Percentiles rank a stretch among this genome's conserved stretches.
Evolutionary conservation across 1,139 yeast genomes (phyloP).

Genomic region (Taphrina flavorubra): DNA sequence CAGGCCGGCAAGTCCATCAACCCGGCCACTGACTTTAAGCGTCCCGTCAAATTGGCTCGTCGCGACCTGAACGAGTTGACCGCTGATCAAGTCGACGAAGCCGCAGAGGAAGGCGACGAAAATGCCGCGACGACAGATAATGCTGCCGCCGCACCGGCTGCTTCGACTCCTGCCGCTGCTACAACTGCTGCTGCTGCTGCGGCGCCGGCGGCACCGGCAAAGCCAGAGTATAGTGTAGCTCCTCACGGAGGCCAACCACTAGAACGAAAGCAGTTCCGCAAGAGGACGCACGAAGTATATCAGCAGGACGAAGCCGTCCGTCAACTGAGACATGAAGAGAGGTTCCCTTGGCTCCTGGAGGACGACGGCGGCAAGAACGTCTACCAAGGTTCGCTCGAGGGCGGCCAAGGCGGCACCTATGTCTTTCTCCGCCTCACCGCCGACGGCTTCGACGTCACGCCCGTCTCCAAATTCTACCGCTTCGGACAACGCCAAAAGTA

Average conservation of each 20-base stretch:
- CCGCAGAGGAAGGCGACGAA: conserved; percentile 50
- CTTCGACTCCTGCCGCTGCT: neutral
- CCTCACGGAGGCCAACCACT: conserved; percentile 88
- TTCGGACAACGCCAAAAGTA: conserved; percentile 93
- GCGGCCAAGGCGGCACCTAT: conserved; percentile 85
- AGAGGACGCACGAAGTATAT: conserved; percentile 83
- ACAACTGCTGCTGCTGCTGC: too few species aligned
- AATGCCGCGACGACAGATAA: conserved; percentile 44
- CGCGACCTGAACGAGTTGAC: conserved; percentile 70
- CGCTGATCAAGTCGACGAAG: conserved; percentile 47
- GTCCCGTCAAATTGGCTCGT: conserved; percentile 85
- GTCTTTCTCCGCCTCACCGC: conserved; percentile 61
- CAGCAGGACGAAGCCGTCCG: conserved; percentile 81
- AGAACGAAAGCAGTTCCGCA: conserved; percentile 67
- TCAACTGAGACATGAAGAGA: conserved; percentile 87
- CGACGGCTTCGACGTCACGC: conserved; percentile 44
- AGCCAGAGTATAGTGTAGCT: conserved; percentile 60
- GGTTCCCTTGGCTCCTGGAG: conserved; percentile 97
- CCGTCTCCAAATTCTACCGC: conserved; percentile 77
- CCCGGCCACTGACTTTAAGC: conserved; percentile 70
- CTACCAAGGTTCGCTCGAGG: conserved; percentile 95
- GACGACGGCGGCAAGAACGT: conserved; percentile 94
- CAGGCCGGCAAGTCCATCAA: conserved; percentile 75
- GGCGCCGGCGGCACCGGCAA: conserved; percentile 19
- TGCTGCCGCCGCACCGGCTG: conserved; percentile 41